Conservation (phyloP, 768 basidiomycete species). For the Psilocybe cyanescens region DNA sequence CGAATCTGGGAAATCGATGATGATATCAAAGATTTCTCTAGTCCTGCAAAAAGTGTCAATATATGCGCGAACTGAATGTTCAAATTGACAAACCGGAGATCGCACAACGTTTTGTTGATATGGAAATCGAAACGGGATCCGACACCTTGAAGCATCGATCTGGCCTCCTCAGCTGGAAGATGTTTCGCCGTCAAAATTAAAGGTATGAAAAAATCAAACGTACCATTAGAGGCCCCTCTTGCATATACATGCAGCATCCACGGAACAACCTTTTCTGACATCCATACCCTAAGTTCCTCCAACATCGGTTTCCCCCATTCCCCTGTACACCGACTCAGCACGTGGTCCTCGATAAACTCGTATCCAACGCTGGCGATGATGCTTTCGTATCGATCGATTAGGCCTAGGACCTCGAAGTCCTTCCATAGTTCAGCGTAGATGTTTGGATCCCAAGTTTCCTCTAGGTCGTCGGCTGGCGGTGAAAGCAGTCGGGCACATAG, state of each 20-base stretch:
- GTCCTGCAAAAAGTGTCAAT: constrained; percentile 42
- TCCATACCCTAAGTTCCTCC: constrained; percentile 69
- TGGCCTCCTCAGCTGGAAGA: constrained; percentile 68
- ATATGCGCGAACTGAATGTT: neutral
- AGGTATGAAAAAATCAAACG: constrained; percentile 12
- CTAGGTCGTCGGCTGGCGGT: constrained; percentile 28
- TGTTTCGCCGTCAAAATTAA: neutral
- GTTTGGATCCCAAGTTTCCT: constrained; percentile 13
- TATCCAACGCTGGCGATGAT: constrained; percentile 86
- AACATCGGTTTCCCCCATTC: constrained; percentile 75
- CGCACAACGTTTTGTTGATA: constrained; percentile 88
- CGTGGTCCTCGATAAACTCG: constrained; percentile 80
- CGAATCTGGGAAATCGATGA: constrained; percentile 92
- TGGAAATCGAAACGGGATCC: constrained; percentile 90
- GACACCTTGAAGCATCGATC: constrained; percentile 73
- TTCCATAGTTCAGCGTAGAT: constrained; percentile 23
- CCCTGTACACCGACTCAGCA: constrained; percentile 64
- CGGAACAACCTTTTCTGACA: constrained; percentile 76
- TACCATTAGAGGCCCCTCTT: constrained; percentile 53
- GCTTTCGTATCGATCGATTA: constrained; percentile 83
- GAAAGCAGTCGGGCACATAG: constrained; percentile 66
- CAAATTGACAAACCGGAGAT: constrained; percentile 63
- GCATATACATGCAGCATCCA: constrained; percentile 89
- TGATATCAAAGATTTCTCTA: constrained; percentile 93
- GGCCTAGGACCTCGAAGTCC: constrained; percentile 68